A percentile compares a stretch with the other conserved stretches of the same genome.
These are phyloP conservation scores for Phellopilus nigrolimitatus DNA, from an alignment of 1,284 basidiomycete species.

Conservation along the genomic window DNA sequence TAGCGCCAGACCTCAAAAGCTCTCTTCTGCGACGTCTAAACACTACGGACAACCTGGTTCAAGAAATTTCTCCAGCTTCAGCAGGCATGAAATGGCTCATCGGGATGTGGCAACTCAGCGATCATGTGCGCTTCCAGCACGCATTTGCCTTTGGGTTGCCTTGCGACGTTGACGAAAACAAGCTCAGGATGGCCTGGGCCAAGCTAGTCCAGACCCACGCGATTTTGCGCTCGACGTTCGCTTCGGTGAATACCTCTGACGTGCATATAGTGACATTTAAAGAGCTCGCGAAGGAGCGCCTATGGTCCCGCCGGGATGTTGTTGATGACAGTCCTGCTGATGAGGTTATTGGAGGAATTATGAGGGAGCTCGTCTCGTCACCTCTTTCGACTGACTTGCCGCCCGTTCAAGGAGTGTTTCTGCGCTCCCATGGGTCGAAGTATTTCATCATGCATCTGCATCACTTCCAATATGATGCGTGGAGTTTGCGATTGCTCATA, in stretches of 20 bases:
- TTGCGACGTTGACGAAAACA: conserved; percentile 28
- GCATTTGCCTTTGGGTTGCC: conserved; percentile 39
- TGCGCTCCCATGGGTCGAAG: conserved; percentile 26
- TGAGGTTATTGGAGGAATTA: conserved; percentile 27
- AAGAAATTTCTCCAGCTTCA: conserved; percentile 24
- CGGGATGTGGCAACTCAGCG: conserved; percentile 42
- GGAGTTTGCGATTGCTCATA: conserved; percentile 41
- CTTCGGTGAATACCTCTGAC: conserved; percentile 27
- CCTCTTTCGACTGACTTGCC: conserved; percentile 33
- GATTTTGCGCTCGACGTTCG: conserved; percentile 42
- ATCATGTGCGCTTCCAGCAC: conserved; percentile 40
- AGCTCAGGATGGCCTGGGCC: conserved; percentile 36
- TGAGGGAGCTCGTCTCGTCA: conserved; percentile 33
- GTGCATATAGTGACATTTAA: conserved; percentile 38
- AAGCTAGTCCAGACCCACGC: conserved; percentile 34
- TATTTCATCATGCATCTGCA: conserved; percentile 43
- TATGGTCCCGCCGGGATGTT: conserved; percentile 25
- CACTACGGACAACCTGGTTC: conserved; percentile 19
- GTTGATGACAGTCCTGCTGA: conserved; percentile 21
- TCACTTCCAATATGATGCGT: conserved; percentile 50
- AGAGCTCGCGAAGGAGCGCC: conserved; percentile 21
- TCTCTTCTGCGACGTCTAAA: conserved; percentile 19
- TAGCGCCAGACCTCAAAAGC: background rate
- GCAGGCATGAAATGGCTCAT: conserved; percentile 41
- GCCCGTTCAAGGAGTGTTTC: conserved; percentile 33